phyloP scores from a whole-genome alignment of 805 yeast species.

The Yamadazyma nakazawae region DNA sequence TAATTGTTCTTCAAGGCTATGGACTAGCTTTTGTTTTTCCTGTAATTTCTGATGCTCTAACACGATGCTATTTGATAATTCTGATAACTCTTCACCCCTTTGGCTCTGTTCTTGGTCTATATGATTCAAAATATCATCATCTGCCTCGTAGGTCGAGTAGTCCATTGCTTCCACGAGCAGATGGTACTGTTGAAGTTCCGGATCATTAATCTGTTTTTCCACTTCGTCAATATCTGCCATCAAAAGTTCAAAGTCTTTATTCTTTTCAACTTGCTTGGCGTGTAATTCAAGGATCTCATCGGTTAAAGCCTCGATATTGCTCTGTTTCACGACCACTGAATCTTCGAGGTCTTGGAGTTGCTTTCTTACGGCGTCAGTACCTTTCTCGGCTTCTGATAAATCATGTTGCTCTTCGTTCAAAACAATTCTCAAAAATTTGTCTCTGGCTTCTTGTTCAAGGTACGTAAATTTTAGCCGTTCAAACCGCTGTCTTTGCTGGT shows the following conservation, averaged over 20 bases:
- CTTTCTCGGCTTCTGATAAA: conserved; percentile 19
- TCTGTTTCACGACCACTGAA: conserved; percentile 25
- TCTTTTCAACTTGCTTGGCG: conserved; percentile 21
- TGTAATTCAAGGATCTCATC: conserved; percentile 25
- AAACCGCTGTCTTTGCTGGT: conserved; percentile 39
- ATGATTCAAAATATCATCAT: conserved; percentile 1
- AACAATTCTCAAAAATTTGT: conserved; percentile 56
- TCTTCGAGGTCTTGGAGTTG: conserved; percentile 24
- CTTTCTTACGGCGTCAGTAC: conserved; percentile 19
- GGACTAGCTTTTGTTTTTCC: neutral
- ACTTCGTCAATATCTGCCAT: conserved; percentile 22
- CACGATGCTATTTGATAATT: neutral
- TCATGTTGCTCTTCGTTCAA: conserved; percentile 19
- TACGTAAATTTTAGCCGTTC: conserved; percentile 60
- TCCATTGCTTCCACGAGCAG: conserved; percentile 9
- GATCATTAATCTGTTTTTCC: conserved; percentile 17
- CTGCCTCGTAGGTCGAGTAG: conserved; percentile 1
- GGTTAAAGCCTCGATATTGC: conserved; percentile 26
- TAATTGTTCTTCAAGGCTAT: neutral
- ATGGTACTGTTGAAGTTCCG: neutral
- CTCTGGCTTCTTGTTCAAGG: conserved; percentile 70
- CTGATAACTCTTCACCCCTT: neutral
- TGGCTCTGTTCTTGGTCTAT: conserved; percentile 2
- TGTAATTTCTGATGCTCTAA: neutral
- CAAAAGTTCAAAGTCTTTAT: conserved; percentile 24